Conservation (phyloP, 441 rosid genomes). For the California macrophylla region DNA sequence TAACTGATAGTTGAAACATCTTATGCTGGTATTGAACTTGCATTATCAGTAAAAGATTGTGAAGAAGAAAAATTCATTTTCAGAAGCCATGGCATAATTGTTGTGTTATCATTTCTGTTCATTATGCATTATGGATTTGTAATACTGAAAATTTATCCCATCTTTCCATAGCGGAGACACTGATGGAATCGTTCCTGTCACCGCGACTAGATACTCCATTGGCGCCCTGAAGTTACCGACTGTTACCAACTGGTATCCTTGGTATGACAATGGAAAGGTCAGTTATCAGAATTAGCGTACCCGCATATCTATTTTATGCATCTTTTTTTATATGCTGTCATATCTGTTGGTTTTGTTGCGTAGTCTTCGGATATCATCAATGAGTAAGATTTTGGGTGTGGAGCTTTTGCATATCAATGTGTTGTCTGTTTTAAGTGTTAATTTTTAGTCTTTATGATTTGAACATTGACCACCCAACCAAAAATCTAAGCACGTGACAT, state of each 20-base stretch:
- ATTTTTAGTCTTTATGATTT: too few species aligned
- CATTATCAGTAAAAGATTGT: too few species aligned
- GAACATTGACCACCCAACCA: too few species aligned
- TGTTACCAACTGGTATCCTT: constrained; percentile 65
- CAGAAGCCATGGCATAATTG: too few species aligned
- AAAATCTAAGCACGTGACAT: too few species aligned
- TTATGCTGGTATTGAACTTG: too few species aligned
- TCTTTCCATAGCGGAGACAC: constrained; percentile 64
- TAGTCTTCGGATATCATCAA: too few species aligned
- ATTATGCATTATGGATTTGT: neutral
- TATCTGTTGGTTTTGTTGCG: too few species aligned
- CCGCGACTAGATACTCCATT: constrained; percentile 78
- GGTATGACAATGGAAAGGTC: constrained; percentile 72
- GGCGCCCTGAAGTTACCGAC: constrained; percentile 65
- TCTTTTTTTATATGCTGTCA: too few species aligned
- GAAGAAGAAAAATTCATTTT: too few species aligned
- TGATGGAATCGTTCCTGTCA: constrained; percentile 75
- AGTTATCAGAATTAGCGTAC: neutral
- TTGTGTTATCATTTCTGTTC: neutral
- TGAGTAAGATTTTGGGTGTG: neutral
- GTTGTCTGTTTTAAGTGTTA: too few species aligned
- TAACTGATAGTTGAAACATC: too few species aligned
- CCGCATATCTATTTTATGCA: neutral
- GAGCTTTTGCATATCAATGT: neutral
- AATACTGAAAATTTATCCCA: constrained; percentile 6